These are phyloP conservation scores for Naganishia vaughanmartiniae DNA, from an alignment of 768 basidiomycete species.

Conservation along the genomic window DNA sequence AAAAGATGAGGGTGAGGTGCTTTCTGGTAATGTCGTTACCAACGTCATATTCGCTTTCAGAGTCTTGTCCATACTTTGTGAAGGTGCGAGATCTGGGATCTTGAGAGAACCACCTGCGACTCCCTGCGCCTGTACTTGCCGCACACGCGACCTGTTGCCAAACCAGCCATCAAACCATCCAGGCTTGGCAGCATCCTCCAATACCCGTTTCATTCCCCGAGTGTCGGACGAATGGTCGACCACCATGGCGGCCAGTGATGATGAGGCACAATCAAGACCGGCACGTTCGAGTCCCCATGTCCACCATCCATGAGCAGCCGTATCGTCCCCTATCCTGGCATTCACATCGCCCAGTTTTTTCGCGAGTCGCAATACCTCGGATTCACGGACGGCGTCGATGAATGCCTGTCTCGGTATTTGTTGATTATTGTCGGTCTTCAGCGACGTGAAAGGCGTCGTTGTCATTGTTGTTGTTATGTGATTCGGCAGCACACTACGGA, in stretches of 20 bases:
- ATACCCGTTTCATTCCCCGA: background rate
- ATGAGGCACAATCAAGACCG: conserved; percentile 26
- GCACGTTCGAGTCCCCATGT: conserved; percentile 41
- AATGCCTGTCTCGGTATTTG: conserved; percentile 21
- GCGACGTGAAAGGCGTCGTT: background rate
- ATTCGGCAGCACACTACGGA: conserved; percentile 24
- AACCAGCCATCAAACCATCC: conserved; percentile 25
- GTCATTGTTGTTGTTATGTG: background rate
- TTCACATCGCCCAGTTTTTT: conserved; percentile 47
- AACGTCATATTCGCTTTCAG: conserved; percentile 13
- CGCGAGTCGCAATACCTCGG: conserved; percentile 38
- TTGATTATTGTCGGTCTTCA: conserved; percentile 3
- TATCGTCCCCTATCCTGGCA: conserved; percentile 35
- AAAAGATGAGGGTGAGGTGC: background rate
- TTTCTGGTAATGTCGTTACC: background rate
- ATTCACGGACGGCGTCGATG: conserved; percentile 23
- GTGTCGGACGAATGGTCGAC: background rate
- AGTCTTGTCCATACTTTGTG: conserved; percentile 6
- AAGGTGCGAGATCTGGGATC: conserved; percentile 2
- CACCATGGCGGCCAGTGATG: background rate
- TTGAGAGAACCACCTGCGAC: background rate
- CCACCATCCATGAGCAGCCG: conserved; percentile 43
- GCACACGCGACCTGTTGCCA: conserved; percentile 1
- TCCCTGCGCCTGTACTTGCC: background rate
- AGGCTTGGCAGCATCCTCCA: conserved; percentile 5